Evolutionary conservation across 2,329 filamentous ascomycete genomes (phyloP).

Genomic region (Diaporthe capsici): DNA sequence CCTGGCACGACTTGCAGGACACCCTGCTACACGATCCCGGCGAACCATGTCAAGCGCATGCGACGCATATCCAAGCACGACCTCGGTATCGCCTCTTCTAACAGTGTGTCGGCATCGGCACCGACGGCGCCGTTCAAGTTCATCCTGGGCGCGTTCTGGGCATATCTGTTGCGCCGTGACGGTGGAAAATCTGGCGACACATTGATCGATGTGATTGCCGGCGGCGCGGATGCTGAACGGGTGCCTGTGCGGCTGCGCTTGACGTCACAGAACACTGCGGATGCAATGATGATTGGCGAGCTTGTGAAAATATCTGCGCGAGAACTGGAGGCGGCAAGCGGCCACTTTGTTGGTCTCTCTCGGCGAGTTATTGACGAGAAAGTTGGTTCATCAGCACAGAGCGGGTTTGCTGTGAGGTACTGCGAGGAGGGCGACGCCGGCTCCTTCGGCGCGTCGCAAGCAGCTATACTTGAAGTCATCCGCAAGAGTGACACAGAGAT

Average conservation of each 20-base stretch:
- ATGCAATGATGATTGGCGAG: background rate
- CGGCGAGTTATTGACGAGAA: background rate
- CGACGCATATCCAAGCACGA: conserved; percentile 12
- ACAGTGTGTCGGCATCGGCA: background rate
- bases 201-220: background rate
- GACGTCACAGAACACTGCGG: background rate
- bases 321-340: background rate
- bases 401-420: background rate
- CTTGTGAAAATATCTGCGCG: background rate
- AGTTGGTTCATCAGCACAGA: background rate
- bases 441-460: background rate
- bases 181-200: background rate
- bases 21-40: background rate
- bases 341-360: background rate
- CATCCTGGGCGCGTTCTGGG: conserved; percentile 3
- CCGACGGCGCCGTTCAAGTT: background rate
- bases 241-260: conserved; percentile 2
- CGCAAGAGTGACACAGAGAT: background rate
- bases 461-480: background rate
- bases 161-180: background rate
- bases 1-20: background rate
- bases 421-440: background rate
- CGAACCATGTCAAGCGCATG: conserved; percentile 3
- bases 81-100: background rate
- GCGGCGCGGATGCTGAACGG: background rate